Base-by-base conservation (phyloP, 179 eudicot species). In the Heliamphora ciliata region DNA sequence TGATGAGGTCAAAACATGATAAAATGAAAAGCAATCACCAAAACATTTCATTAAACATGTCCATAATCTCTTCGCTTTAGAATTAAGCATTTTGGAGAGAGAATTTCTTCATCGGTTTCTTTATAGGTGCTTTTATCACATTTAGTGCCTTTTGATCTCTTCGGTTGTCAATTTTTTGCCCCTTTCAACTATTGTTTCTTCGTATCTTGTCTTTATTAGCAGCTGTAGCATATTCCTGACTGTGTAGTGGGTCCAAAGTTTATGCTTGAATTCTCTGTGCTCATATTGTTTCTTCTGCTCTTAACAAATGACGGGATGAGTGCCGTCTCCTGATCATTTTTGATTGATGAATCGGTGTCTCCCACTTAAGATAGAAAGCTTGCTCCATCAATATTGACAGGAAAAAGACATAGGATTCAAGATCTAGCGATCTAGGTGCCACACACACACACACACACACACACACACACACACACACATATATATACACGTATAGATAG, bases 141-240 rank as follows among this genome's bases (percentile, higher is more conserved):
- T 31, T 31, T 31, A 31, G 40, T 31, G 40, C 40, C 40, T 31
- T 31, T 31, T 31, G 40, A 31, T 31, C 40, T 31, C 40, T 31
- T 31, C 40, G 40, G 40, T 31, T 31, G 40, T 31, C 40, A 31
- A 31, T 31, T 31, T 0, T 31, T 31, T 31, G 40, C 40, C 40
- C 40, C 40, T 31, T 31, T 31, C 40, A 31, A 31, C 40, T 31
- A 31, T 31, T 31, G 40, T 31, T 31, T 31, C 40, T 31, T 31
- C 40, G 40, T 31, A 31, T 31, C 40, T 31, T 31, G 40, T 31
- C 90, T 95, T 95, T 90, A 93, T 86, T 91, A 93, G 97, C 93
- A 91, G 97, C 97, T 95, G 88, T 95, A 88, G 89, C 87, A 84
- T 83, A 81, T 89, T 72, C 40, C 88, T 74, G 90, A 90, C 79